Evolutionary conservation across 1,284 basidiomycete genomes (phyloP).

Genomic region (Somion occarium): DNA sequence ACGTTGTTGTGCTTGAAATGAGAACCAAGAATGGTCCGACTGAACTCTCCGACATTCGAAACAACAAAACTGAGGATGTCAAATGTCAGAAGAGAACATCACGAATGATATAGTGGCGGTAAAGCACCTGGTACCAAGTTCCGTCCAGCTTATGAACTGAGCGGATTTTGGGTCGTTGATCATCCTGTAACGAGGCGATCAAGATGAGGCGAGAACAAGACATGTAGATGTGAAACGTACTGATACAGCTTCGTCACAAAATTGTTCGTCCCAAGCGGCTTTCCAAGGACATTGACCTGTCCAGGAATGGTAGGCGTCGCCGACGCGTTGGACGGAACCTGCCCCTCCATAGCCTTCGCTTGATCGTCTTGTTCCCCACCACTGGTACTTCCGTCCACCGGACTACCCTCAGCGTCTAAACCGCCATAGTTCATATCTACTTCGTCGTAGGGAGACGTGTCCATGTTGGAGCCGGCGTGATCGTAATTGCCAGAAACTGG

Average conservation of each 20-base stretch:
- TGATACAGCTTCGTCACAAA: constrained; percentile 82
- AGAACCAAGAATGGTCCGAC: constrained; percentile 71
- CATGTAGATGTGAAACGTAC: constrained; percentile 38
- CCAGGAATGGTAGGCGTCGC: constrained; percentile 16
- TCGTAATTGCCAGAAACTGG: constrained; percentile 22
- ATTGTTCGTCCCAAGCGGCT: constrained; percentile 71
- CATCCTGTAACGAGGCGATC: constrained; percentile 45
- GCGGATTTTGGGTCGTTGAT: constrained; percentile 76
- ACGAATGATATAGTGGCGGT: not conserved
- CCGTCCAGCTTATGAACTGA: constrained; percentile 75
- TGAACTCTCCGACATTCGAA: constrained; percentile 79
- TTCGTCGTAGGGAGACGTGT: constrained; percentile 40
- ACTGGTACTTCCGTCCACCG: constrained; percentile 50
- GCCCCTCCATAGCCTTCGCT: constrained; percentile 26
- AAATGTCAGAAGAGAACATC: not conserved
- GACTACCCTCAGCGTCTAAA: constrained; percentile 39
- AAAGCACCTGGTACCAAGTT: constrained; percentile 60
- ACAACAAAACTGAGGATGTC: constrained; percentile 57
- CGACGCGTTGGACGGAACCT: constrained; percentile 14
- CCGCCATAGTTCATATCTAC: constrained; percentile 40
- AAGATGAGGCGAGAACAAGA: not conserved
- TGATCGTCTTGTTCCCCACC: constrained; percentile 40
- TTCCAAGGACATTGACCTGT: constrained; percentile 38
- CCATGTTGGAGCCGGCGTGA: constrained; percentile 21
- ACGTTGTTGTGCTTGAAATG: constrained; percentile 86